Conservation (phyloP, 352 stramenopile genomes). For the Poterioochromonas sp. region DNA sequence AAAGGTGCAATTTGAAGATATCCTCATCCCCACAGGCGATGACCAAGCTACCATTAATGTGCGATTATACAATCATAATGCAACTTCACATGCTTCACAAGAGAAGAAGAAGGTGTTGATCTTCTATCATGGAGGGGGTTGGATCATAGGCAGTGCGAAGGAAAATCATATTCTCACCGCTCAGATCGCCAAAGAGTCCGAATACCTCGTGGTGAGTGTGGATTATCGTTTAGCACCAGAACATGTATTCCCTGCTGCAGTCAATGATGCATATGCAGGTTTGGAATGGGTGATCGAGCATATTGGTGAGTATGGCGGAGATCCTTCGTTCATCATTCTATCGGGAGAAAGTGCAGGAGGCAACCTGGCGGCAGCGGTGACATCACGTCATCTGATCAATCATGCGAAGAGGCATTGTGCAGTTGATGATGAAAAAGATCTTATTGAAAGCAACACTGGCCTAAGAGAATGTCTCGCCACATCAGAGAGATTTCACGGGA, state of each 20-base stretch:
- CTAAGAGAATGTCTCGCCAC: too few relatives aligned
- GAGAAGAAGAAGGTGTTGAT: not conserved
- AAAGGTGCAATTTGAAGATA: too few relatives aligned
- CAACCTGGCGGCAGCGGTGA: not conserved
- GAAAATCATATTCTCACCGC: not conserved
- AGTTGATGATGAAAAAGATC: too few relatives aligned
- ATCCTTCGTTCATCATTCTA: not conserved
- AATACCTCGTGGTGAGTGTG: not conserved
- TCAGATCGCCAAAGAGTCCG: not conserved
- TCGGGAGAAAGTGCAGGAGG: not conserved
- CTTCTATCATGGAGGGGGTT: constrained; percentile 4
- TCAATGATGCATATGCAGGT: not conserved
- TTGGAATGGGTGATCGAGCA: not conserved
- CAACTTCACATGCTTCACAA: too few relatives aligned
- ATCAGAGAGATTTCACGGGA: too few relatives aligned
- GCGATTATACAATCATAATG: too few relatives aligned
- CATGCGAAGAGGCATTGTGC: too few relatives aligned
- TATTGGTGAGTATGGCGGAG: not conserved
- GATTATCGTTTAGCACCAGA: not conserved
- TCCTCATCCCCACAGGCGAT: too few relatives aligned
- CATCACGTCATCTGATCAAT: too few relatives aligned
- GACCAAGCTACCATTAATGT: too few relatives aligned
- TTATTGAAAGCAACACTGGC: too few relatives aligned
- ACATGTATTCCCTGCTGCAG: not conserved
- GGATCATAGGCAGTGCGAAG: not conserved